Base-by-base conservation (phyloP, 2,329 filamentous ascomycete species). In the Pseudogymnoascus sp. region DNA sequence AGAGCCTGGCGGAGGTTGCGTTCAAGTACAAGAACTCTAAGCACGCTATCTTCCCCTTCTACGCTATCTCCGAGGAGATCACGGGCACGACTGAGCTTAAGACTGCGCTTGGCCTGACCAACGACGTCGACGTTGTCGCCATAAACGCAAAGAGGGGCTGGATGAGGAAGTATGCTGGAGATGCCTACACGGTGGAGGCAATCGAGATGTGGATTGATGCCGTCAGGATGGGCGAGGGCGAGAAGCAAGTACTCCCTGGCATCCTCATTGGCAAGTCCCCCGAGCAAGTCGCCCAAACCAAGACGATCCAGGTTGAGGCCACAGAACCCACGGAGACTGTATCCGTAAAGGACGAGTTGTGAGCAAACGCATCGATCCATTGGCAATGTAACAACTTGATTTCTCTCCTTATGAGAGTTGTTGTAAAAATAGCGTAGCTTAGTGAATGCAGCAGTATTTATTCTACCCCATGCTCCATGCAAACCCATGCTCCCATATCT, bases 161-260 rank as follows among this genome's bases (percentile, higher is more conserved):
- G 94, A 95, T 87, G 83, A 87, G 88, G 68, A 83, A 81, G 62
- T 94, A 90, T 72, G 6, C 69, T 50, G 65, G 65, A 4, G 73
- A 75, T 7, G 72, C 75, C 14, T 85, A 85, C 47, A 83, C 81
- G 60, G 70, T 79, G 22, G 78, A 81, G 60, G 82, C 80, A 25
- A 77, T 99, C 30, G 90, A 96, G 76, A 77, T 78, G 64, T 99
- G 93, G 91, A 84, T 99, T 62, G 94, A 99, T 70, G 81, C 84
- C n/a, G 91, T 97, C 64, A 86, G 91, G 37, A 81, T 99, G 79
- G 90, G 92, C 59, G 93, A 97, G 71, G 89, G 90, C 2, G 76
- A 81, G 62, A 97, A 93, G 79, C 81, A 85, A 68, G 89, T 86
- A 76, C 73, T 94, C 41, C 89, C 89, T 0, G 80, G 82, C 5